Conservation (phyloP, 2,329 filamentous ascomycete genomes). For the Ascochyta koolunga region DNA sequence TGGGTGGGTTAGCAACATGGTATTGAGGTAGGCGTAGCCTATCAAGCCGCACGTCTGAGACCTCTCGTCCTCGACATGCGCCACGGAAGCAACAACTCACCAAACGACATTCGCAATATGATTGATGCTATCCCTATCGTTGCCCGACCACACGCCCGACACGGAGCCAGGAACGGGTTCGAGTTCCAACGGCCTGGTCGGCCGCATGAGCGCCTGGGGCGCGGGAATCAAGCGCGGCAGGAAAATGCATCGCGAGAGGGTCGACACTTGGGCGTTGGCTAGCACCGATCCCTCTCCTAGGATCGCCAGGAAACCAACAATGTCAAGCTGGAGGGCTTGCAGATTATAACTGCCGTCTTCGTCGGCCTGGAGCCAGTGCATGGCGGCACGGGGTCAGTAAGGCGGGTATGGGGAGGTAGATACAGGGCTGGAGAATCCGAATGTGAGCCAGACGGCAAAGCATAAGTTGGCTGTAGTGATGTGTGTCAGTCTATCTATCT, state of each 20-base stretch:
- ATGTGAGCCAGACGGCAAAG: not conserved
- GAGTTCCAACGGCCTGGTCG: constrained; percentile 52
- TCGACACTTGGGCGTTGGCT: constrained; percentile 58
- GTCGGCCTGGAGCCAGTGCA: constrained; percentile 47
- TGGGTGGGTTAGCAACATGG: not conserved
- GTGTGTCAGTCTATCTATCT: constrained; percentile 12
- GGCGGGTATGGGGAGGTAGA: too few species aligned
- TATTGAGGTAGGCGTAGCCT: not conserved
- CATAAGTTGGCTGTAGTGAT: constrained; percentile 27
- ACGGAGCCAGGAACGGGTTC: constrained; percentile 50
- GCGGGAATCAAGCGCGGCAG: constrained; percentile 58
- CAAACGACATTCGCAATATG: constrained; percentile 57
- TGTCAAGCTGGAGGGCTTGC: constrained; percentile 57
- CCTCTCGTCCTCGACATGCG: not conserved
- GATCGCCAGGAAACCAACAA: constrained; percentile 62
- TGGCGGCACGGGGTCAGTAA: constrained; percentile 5
- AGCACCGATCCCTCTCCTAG: constrained; percentile 58
- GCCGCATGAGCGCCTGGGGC: constrained; percentile 57
- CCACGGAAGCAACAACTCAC: constrained; percentile 30
- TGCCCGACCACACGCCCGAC: constrained; percentile 56
- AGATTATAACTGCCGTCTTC: constrained; percentile 31
- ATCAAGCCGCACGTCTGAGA: not conserved
- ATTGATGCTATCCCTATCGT: constrained; percentile 54
- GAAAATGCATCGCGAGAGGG: constrained; percentile 57
- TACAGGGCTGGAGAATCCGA: too few species aligned